Conservation (phyloP, 192 early-diverging fungal species). For the Thamnidium elegans region DNA sequence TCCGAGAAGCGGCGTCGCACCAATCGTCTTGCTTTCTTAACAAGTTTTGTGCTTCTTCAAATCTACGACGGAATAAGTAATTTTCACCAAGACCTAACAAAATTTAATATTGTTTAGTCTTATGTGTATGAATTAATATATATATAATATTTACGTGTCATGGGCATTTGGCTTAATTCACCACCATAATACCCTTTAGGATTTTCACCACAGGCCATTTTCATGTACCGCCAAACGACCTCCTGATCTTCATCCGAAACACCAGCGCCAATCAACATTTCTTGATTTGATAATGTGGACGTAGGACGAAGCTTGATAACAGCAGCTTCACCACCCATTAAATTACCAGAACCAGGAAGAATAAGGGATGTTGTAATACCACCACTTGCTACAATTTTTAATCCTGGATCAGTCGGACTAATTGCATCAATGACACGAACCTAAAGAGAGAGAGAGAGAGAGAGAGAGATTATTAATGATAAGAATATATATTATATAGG, state of each 20-base stretch:
- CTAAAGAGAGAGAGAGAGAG: constrained; percentile 2
- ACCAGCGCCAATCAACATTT: constrained; percentile 55
- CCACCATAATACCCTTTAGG: constrained; percentile 45
- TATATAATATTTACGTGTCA: constrained; percentile 32
- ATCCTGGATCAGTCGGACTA: constrained; percentile 48
- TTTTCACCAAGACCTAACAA: constrained; percentile 35
- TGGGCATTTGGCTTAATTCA: constrained; percentile 28
- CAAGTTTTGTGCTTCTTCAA: constrained; percentile 40
- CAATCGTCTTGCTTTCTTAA: constrained; percentile 55
- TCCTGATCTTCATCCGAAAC: constrained; percentile 33
- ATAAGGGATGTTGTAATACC: constrained; percentile 63
- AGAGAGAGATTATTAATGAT: not conserved
- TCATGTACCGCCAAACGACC: constrained; percentile 56
- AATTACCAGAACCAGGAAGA: constrained; percentile 60
- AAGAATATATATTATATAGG: not conserved
- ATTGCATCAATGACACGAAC: constrained; percentile 53
- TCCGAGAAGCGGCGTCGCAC: constrained; percentile 40
- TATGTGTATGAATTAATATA: not conserved
- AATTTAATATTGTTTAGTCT: not conserved
- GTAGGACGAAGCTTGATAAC: constrained; percentile 49
- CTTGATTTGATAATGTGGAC: constrained; percentile 41
- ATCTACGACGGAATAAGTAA: constrained; percentile 43
- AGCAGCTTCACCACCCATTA: constrained; percentile 64
- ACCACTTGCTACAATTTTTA: constrained; percentile 48
- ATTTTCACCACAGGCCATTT: constrained; percentile 73